These are phyloP conservation scores for Fusarium sp. DNA, from an alignment of 2,329 filamentous ascomycete genomes.

Conservation along the genomic window DNA sequence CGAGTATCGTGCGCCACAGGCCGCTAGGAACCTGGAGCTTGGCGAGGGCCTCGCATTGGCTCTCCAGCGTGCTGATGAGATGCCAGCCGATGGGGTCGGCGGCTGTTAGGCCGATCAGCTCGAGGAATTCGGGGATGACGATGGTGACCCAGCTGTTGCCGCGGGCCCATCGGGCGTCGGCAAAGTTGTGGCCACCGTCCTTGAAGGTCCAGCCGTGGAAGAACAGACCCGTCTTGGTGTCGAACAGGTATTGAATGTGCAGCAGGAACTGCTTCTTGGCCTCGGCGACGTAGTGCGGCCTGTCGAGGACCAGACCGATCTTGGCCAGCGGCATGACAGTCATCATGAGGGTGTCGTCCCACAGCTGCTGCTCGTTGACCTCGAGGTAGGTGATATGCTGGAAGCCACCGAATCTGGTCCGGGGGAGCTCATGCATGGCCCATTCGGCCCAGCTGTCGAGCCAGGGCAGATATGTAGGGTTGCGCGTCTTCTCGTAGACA, in stretches of 20 bases:
- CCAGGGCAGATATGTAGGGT: conserved; percentile 80
- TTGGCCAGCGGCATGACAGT: conserved; percentile 85
- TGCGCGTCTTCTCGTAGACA: conserved; percentile 80
- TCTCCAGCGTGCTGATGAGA: conserved; percentile 68
- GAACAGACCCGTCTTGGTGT: conserved; percentile 79
- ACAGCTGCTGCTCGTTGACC: conserved; percentile 81
- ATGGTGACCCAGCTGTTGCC: conserved; percentile 85
- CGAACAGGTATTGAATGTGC: conserved; percentile 85
- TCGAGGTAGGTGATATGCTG: conserved; percentile 82
- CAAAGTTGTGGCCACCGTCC: conserved; percentile 75
- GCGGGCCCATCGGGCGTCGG: conserved; percentile 70
- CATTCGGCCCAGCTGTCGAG: conserved; percentile 86
- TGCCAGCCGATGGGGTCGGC: conserved; percentile 76
- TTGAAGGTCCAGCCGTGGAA: conserved; percentile 89
- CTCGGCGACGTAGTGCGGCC: conserved; percentile 82
- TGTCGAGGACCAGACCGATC: conserved; percentile 79
- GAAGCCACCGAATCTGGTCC: conserved; percentile 80
- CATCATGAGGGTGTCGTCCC: conserved; percentile 92
- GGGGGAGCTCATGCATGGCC: conserved; percentile 83
- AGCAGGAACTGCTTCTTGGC: conserved; percentile 84
- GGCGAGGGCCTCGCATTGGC: conserved; percentile 69
- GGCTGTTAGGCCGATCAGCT: conserved; percentile 66
- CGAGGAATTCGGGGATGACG: conserved; percentile 86
- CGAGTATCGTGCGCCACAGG: conserved; percentile 81
- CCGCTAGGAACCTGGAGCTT: conserved; percentile 74